Conservation (phyloP, 371 early-diverging fungal genomes). For the Mucor indicus region DNA sequence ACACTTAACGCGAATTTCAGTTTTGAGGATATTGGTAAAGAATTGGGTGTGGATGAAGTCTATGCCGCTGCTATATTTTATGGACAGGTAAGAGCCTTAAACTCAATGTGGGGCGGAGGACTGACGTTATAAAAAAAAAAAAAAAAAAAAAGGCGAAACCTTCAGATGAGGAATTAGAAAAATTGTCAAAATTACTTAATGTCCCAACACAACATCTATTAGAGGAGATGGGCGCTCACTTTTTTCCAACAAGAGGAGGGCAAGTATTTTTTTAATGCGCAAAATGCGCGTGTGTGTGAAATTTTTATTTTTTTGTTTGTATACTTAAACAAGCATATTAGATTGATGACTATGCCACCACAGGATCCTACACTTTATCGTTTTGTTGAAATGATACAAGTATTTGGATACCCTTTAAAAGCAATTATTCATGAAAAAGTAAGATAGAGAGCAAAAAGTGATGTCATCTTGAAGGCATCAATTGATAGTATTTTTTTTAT, state of each 20-base stretch:
- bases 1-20: slow-evolving; percentile 16
- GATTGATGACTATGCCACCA: slow-evolving; percentile 46
- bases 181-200: slow-evolving; percentile 49
- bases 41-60: slow-evolving; percentile 59
- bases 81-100: slow-evolving; percentile 47
- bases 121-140: neutral
- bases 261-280: too few relatives aligned
- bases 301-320: too few relatives aligned
- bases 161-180: slow-evolving; percentile 44
- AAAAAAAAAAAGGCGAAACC: slow-evolving; percentile 42
- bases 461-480: neutral
- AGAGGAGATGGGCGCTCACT: slow-evolving; percentile 51
- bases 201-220: slow-evolving; percentile 52
- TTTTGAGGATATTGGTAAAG: slow-evolving; percentile 58
- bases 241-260: slow-evolving; percentile 59
- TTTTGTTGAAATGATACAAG: slow-evolving; percentile 54
- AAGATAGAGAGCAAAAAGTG: neutral
- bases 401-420: slow-evolving; percentile 53
- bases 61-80: slow-evolving; percentile 73
- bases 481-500: neutral
- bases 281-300: too few relatives aligned
- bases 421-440: slow-evolving; percentile 58
- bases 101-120: neutral
- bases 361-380: slow-evolving; percentile 56
- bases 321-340: too few relatives aligned